Percentiles rank a stretch among this genome's conserved stretches.
phyloP scores from a whole-genome alignment of 371 early-diverging fungal species.

The Saksenaea vasiformis region DNA sequence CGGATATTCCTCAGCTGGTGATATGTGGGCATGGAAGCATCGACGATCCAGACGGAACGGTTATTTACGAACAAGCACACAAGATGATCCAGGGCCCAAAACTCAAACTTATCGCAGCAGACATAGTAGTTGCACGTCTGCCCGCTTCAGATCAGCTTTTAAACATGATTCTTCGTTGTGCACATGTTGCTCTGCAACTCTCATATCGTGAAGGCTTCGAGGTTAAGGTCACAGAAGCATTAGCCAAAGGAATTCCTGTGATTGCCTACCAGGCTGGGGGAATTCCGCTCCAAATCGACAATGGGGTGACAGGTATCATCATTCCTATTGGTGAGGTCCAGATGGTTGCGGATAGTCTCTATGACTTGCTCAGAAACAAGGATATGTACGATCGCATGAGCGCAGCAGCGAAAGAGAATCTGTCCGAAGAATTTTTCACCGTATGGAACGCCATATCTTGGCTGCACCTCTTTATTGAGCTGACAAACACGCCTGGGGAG shows the following conservation, averaged over 20 bases:
- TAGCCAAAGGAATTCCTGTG: constrained; percentile 71
- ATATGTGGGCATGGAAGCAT: constrained; percentile 86
- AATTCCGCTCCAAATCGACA: constrained; percentile 79
- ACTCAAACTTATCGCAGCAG: constrained; percentile 52
- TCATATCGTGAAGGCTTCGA: constrained; percentile 89
- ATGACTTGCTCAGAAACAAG: constrained; percentile 44
- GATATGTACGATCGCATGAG: constrained; percentile 48
- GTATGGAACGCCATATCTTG: constrained; percentile 68
- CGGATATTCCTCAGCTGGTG: constrained; percentile 69
- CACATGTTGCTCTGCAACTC: constrained; percentile 76
- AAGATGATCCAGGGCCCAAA: constrained; percentile 41
- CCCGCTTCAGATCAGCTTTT: constrained; percentile 85
- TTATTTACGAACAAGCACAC: constrained; percentile 68
- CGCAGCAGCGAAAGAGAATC: constrained; percentile 39
- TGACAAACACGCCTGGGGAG: constrained; percentile 41
- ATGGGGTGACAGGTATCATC: constrained; percentile 69
- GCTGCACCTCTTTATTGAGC: constrained; percentile 62
- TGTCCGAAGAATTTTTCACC: constrained; percentile 73
- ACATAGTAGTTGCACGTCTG: constrained; percentile 66
- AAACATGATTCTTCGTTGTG: constrained; percentile 70
- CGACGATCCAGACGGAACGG: constrained; percentile 86
- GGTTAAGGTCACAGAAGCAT: constrained; percentile 89
- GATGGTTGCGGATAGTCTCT: constrained; percentile 60
- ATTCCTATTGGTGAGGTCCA: constrained; percentile 64
- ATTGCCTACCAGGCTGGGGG: constrained; percentile 76